Percentiles rank a stretch among this genome's conserved stretches.
Evolutionary conservation across 768 basidiomycete genomes (phyloP).

Genomic region (Russula vinacea): DNA sequence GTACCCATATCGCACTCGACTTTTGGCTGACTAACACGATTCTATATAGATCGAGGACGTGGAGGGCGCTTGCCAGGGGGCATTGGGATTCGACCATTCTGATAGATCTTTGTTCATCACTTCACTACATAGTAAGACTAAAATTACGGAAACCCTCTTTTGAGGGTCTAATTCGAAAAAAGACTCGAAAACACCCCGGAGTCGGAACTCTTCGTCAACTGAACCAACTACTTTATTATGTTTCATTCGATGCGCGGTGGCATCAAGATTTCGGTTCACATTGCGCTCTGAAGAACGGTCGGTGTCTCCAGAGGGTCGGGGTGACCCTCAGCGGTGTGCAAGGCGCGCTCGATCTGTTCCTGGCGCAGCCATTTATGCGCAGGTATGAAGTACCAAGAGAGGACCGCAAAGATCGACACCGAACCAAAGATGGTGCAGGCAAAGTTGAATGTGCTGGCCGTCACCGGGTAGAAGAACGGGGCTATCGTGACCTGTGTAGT

Average conservation of each 20-base stretch:
- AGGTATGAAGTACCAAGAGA: constrained; percentile 77
- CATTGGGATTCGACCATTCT: constrained; percentile 58
- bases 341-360: constrained; percentile 54
- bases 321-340: constrained; percentile 35
- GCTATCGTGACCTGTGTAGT: constrained; percentile 67
- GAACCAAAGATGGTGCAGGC: constrained; percentile 74
- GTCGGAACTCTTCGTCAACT: not conserved
- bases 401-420: constrained; percentile 72
- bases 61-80: constrained; percentile 75
- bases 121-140: not conserved
- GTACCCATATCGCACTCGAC: not conserved
- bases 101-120: constrained; percentile 17
- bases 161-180: constrained; percentile 7
- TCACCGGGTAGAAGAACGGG: constrained; percentile 85
- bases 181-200: not conserved
- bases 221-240: not conserved
- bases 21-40: not conserved
- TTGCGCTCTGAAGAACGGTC: not conserved
- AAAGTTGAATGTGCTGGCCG: constrained; percentile 76
- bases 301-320: not conserved
- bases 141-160: not conserved
- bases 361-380: constrained; percentile 76
- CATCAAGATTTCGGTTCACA: not conserved
- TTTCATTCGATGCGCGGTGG: not conserved
- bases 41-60: constrained; percentile 58